Evolutionary conservation across 2,329 filamentous ascomycete species (phyloP).

Genomic region (Aureobasidium zeae): DNA sequence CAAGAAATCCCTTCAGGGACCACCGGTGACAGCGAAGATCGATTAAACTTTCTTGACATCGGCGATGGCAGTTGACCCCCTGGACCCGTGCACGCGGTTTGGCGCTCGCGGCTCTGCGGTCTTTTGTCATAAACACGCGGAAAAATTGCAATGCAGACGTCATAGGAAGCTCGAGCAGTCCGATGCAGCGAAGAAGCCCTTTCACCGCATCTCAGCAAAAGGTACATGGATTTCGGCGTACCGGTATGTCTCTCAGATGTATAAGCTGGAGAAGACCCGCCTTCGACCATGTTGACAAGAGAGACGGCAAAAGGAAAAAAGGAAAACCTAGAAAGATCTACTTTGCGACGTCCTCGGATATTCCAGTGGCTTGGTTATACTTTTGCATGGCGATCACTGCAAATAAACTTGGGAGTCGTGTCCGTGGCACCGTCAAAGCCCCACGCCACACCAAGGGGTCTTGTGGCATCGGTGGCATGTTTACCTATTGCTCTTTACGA

Average conservation of each 20-base stretch:
- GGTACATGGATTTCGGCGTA: too few relatives aligned
- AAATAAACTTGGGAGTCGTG: not conserved
- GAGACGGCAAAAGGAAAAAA: conserved; percentile 8
- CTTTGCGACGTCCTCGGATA: not conserved
- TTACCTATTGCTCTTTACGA: too few relatives aligned
- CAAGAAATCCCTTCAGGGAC: conserved; percentile 9
- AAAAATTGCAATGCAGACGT: not conserved
- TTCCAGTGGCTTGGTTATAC: conserved; percentile 7
- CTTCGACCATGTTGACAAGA: not conserved
- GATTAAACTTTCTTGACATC: not conserved
- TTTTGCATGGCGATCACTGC: not conserved
- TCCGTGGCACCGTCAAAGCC: not conserved
- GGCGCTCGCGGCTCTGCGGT: conserved; percentile 10
- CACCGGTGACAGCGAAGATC: conserved; percentile 10
- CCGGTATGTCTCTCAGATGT: too few relatives aligned
- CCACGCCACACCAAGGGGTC: too few relatives aligned
- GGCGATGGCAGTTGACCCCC: conserved; percentile 4
- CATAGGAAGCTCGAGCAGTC: too few relatives aligned
- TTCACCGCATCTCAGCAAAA: too few relatives aligned
- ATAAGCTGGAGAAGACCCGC: too few relatives aligned
- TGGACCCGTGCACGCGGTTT: conserved; percentile 5
- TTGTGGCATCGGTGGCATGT: too few relatives aligned
- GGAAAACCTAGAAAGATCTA: conserved; percentile 5
- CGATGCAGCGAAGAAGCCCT: too few relatives aligned
- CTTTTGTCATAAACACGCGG: not conserved